Percentiles rank a stretch among this genome's conserved stretches.
phyloP scores from a whole-genome alignment of 1,139 yeast genomes.

The Taiozyma sp. region DNA sequence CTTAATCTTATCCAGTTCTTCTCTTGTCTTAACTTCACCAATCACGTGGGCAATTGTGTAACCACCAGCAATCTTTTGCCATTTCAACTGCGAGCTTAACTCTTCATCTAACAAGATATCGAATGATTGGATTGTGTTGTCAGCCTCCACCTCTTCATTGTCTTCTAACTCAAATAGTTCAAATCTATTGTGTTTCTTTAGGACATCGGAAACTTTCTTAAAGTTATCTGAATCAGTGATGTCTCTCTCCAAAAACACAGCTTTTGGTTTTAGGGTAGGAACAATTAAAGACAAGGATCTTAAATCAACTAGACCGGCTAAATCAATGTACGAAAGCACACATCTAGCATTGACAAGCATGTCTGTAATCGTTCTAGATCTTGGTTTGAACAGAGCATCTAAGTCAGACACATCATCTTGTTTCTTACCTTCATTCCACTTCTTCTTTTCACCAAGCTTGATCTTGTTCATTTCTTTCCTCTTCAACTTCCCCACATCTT shows the following conservation, averaged over 20 bases:
- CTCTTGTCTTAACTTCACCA: conserved; percentile 58
- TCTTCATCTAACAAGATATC: conserved; percentile 70
- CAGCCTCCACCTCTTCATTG: conserved; percentile 46
- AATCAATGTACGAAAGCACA: conserved; percentile 72
- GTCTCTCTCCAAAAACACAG: conserved; percentile 57
- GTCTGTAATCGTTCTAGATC: conserved; percentile 34
- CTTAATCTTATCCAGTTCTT: conserved; percentile 22
- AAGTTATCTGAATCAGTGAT: conserved; percentile 28
- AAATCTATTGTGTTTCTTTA: conserved; percentile 26
- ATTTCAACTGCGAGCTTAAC: conserved; percentile 56
- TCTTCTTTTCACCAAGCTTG: conserved; percentile 25
- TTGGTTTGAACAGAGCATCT: conserved; percentile 59
- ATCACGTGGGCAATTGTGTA: conserved; percentile 78
- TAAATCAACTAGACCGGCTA: conserved; percentile 81
- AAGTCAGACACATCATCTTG: conserved; percentile 44
- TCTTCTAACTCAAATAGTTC: conserved; percentile 32
- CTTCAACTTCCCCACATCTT: conserved; percentile 22
- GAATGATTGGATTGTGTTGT: conserved; percentile 60
- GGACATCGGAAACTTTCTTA: conserved; percentile 16
- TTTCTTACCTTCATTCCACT: conserved; percentile 26
- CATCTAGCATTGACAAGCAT: conserved; percentile 54
- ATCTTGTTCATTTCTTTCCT: conserved; percentile 15
- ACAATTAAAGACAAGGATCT: conserved; percentile 78
- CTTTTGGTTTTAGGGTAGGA: conserved; percentile 75
- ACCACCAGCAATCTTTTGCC: conserved; percentile 85